phyloP scores from a whole-genome alignment of 495 filamentous ascomycete genomes.

The Daldinia childiae region DNA sequence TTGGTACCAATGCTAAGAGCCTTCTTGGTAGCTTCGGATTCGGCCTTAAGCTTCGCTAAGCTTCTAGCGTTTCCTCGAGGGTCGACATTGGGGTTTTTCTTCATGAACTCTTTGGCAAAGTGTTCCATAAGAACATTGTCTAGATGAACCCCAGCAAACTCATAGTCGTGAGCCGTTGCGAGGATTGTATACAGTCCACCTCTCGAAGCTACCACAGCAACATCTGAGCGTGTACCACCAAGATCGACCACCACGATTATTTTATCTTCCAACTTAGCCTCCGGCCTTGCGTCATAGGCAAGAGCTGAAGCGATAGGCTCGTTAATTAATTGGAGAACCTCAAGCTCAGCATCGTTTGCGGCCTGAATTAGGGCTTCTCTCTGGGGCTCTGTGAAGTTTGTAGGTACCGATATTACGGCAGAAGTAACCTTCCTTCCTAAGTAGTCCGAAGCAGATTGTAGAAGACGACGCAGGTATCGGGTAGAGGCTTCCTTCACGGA shows the following conservation, averaged over 20 bases:
- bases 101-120: constrained; percentile 98
- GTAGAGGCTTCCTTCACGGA: constrained; percentile 87
- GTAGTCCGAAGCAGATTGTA: constrained; percentile 86
- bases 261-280: constrained; percentile 80
- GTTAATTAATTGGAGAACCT: constrained; percentile 90
- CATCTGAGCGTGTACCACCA: constrained; percentile 91
- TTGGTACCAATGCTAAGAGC: constrained; percentile 87
- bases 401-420: constrained; percentile 92
- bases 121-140: constrained; percentile 93
- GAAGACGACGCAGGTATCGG: constrained; percentile 83
- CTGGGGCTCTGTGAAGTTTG: constrained; percentile 89
- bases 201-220: constrained; percentile 86
- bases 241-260: constrained; percentile 91
- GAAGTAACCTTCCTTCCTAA: constrained; percentile 91
- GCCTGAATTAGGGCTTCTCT: constrained; percentile 79
- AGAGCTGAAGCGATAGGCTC: constrained; percentile 93
- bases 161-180: constrained; percentile 93
- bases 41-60: constrained; percentile 90
- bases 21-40: constrained; percentile 89
- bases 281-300: constrained; percentile 89
- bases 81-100: constrained; percentile 85
- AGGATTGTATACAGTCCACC: constrained; percentile 97
- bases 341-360: constrained; percentile 82
- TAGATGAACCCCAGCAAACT: constrained; percentile 80
- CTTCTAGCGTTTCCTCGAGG: constrained; percentile 81